Evolutionary conservation across 441 rosid species (phyloP), one percentile per base, ranked within the genome.

Genomic region (Lepidium campestre): DNA sequence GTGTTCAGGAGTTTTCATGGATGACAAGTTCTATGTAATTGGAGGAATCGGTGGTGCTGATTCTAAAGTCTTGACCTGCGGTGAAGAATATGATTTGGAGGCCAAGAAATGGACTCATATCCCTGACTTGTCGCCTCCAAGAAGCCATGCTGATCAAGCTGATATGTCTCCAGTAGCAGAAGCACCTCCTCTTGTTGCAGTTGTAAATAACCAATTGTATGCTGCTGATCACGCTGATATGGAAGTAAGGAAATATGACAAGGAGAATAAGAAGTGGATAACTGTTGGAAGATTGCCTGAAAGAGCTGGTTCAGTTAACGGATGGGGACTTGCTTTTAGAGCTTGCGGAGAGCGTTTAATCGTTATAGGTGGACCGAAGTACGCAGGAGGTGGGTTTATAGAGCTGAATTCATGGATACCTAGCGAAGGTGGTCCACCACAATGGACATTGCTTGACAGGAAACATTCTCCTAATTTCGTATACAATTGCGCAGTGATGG

Each of bases 401-500:
- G 98, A 93, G 83, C 78, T 93, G 29, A 93, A 90, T 62, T 79
- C 93, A 0, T 93, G 98, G 98, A 86, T 82, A 62, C 98, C 98
- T 2, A 77, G 91, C 1, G 89, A 78, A 14, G 91, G 96, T 35
- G 71, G 62, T 59, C 83, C 85, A 50, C 97, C 98, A 65, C 7
- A 50, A 23, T 23, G 27, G 98, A 97, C 82, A 79, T 52, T 82
- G 80, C 93, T 93, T 4, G 97, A 81, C 13, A 80, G 86, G 60
- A 93, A 82, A 80, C 90, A 77, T 36, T 90, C 87, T 6, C 85
- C 79, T 70, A 93, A 82, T 81, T 93, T 93, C 72, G 98, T 93
- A 63, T 90, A 90, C 82, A 93, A 93, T 81, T 93, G 98, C 63
- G 96, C 98, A 14, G 96, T 93, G 63, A 93, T 93, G 98, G 98